Percentiles rank a stretch among this genome's conserved stretches.
These are phyloP conservation scores for Sarocladium strictum DNA, from an alignment of 2,329 filamentous ascomycete species.

Conservation along the genomic window DNA sequence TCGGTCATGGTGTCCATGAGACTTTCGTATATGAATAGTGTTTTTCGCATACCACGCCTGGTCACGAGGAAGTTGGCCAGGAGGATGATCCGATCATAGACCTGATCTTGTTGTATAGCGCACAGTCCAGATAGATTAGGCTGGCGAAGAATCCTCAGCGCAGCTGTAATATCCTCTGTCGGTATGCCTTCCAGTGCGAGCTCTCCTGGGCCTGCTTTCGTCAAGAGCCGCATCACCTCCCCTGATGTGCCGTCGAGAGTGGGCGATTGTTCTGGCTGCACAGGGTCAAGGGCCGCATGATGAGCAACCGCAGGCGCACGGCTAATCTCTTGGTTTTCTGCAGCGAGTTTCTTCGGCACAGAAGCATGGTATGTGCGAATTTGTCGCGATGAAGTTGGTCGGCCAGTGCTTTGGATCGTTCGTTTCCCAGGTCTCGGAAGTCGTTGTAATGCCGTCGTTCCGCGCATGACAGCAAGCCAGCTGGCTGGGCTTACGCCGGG, in stretches of 20 bases:
- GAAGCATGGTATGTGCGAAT: background rate
- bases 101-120: conserved; percentile 6
- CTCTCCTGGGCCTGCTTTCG: too few relatives aligned
- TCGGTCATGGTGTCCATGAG: conserved; percentile 68
- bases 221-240: conserved; percentile 18
- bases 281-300: background rate
- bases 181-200: too few relatives aligned
- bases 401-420: background rate
- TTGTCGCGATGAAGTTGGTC: background rate
- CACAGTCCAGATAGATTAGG: background rate
- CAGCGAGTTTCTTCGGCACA: too few relatives aligned
- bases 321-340: too few relatives aligned
- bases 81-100: conserved; percentile 19
- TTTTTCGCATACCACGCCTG: conserved; percentile 48
- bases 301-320: background rate
- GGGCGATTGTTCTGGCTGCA: background rate
- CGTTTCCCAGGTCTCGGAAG: background rate
- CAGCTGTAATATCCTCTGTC: conserved; percentile 3
- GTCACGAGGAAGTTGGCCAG: conserved; percentile 55
- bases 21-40: conserved; percentile 62
- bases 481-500: conserved; percentile 38
- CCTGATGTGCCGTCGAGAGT: background rate
- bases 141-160: conserved; percentile 22
- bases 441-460: background rate
- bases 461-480: background rate